Evolutionary conservation across 768 basidiomycete genomes (phyloP).

Genomic region (Tricholoma matsutake): DNA sequence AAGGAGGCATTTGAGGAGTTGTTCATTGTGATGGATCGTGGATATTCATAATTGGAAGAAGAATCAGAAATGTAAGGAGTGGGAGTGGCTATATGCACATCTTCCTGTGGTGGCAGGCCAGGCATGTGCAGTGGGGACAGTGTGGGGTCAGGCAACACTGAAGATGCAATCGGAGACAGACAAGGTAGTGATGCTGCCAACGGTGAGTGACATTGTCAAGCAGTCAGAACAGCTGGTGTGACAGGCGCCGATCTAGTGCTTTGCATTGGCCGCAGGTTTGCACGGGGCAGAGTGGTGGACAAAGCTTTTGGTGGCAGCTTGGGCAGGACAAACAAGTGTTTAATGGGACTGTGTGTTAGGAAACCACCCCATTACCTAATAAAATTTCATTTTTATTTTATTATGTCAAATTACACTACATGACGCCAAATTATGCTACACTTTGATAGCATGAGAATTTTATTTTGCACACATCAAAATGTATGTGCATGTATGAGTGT

Average conservation of each 20-base stretch:
- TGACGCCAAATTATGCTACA: too few relatives aligned
- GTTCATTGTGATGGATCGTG: neutral
- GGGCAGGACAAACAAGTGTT: neutral
- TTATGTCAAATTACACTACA: too few relatives aligned
- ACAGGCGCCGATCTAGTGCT: neutral
- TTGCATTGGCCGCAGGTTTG: neutral
- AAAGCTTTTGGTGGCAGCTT: neutral
- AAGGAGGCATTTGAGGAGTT: neutral
- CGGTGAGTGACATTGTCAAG: neutral
- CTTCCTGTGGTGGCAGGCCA: neutral
- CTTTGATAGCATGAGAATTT: too few relatives aligned
- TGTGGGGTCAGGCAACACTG: neutral
- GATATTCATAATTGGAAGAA: neutral
- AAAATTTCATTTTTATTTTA: too few relatives aligned
- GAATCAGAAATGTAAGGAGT: neutral
- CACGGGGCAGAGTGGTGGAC: neutral
- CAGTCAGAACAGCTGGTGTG: neutral
- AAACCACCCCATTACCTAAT: too few relatives aligned
- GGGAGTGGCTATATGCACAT: neutral
- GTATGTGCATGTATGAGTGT: too few relatives aligned
- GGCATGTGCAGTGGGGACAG: neutral
- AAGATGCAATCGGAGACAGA: neutral
- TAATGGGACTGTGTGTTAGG: too few relatives aligned
- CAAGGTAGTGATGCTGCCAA: neutral
- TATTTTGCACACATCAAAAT: too few relatives aligned